Evolutionary conservation across 2,329 filamentous ascomycete genomes (phyloP).

Genomic region (Cercospora sp.): DNA sequence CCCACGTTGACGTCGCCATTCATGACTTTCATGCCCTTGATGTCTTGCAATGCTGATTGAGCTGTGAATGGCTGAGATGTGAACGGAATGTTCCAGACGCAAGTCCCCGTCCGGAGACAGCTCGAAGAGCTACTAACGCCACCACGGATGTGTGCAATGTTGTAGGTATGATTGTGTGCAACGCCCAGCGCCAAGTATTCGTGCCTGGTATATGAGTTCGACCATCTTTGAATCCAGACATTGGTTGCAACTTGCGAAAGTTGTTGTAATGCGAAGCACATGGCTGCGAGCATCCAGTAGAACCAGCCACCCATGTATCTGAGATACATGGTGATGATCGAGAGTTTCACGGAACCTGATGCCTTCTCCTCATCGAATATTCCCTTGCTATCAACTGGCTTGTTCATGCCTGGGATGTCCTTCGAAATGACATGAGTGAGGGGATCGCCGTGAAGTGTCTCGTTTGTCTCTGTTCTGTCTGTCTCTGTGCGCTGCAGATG

Average conservation of each 20-base stretch:
- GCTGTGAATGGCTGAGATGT: conserved; percentile 22
- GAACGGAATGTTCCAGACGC: conserved; percentile 47
- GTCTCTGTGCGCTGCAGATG: conserved; percentile 39
- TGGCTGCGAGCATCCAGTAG: conserved; percentile 79
- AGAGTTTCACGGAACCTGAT: conserved; percentile 81
- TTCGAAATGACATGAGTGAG: conserved; percentile 49
- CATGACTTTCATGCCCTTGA: conserved; percentile 25
- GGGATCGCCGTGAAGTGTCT: conserved; percentile 45
- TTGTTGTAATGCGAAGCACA: conserved; percentile 80
- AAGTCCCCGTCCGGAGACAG: conserved; percentile 53
- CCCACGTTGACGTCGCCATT: conserved; percentile 63
- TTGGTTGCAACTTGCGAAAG: conserved; percentile 83
- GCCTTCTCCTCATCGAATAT: conserved; percentile 69
- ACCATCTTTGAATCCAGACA: conserved; percentile 93
- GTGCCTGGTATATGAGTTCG: conserved; percentile 72
- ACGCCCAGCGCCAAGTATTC: conserved; percentile 39
- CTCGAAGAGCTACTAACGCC: conserved; percentile 47
- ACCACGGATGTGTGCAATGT: conserved; percentile 46
- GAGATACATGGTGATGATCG: conserved; percentile 83
- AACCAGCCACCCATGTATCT: conserved; percentile 92
- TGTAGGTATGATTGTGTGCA: conserved; percentile 28
- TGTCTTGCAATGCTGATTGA: conserved; percentile 18
- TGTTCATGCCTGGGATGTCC: conserved; percentile 41
- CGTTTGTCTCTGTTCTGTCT: conserved; percentile 33
- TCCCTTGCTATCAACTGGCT: conserved; percentile 52